Base-by-base conservation (phyloP, 805 yeast genomes). In the Ogataea degrootiae region DNA sequence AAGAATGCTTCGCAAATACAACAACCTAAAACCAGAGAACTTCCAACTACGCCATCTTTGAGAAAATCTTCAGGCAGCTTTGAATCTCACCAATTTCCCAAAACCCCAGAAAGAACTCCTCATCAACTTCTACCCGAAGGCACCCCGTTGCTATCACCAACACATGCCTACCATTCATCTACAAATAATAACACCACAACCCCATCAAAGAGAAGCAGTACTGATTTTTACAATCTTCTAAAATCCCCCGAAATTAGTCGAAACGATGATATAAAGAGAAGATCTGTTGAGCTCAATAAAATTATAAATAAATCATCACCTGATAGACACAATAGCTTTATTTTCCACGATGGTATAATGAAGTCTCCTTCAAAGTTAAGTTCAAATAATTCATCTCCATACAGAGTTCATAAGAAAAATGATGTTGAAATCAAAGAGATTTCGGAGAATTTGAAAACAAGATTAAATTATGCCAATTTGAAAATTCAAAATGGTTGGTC, bases 401-500 rank as follows among this genome's bases (percentile, higher is more conserved):
- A 50, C 43, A 46, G 67, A 37, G 56, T 64, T 6, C 50, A 52
- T 42, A 62, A 62, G 53, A 63, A 64, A 49, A 59, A 63, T 38
- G 63, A 65, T 39, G 52, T 52, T 14, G 69, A 68, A 38, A 63
- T 68, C 14, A 65, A 63, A 43, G 67, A 65, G 50, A 66, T 68
- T 16, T 64, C 69, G 3, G 68, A 66, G 23, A 67, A 66, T 45
- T 59, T 68, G 39, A 65, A 64, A 39, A 62, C 71, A 12, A 49
- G 71, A 41, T 59, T 68, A 35, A 67, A 65, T 39, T 67, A 68
- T 45, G 72, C 72, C 5, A 63, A 63, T 47, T 43, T 65, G 19
- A 68, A 68, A 52, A 63, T 68, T 19, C 69, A 68, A 49, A 61
- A 68, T 49, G 71, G 71, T 2, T 65, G 68, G 68, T 61, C 63